A percentile compares a stretch with the other conserved stretches of the same genome.
Evolutionary conservation across 108 stramenopile genomes (phyloP).

Genomic region (Cyclotella cryptica): DNA sequence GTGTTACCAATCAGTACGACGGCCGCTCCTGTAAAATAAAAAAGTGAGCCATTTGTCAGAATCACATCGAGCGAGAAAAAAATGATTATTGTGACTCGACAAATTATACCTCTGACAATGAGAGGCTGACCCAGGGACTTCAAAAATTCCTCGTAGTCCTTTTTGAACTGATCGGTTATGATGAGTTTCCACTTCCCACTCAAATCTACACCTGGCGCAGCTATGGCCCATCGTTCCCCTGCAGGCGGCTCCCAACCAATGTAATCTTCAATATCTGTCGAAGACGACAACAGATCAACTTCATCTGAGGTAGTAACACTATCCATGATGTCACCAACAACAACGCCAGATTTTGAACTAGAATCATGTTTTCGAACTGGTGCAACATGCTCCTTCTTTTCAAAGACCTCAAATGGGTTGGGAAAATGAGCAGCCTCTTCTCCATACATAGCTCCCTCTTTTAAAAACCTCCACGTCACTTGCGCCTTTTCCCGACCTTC

Average conservation of each 20-base stretch:
- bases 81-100: not conserved
- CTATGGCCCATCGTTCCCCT: slow-evolving; percentile 71
- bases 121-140: slow-evolving; percentile 71
- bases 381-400: slow-evolving; percentile 22
- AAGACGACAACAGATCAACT: slow-evolving; percentile 8
- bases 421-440: slow-evolving; percentile 44
- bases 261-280: slow-evolving; percentile 15
- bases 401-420: slow-evolving; percentile 47
- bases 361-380: not conserved
- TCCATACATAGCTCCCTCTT: slow-evolving; percentile 54
- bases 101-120: slow-evolving; percentile 53
- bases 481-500: slow-evolving; percentile 45
- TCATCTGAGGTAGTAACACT: slow-evolving; percentile 27
- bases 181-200: slow-evolving; percentile 80
- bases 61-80: not conserved
- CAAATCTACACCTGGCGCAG: slow-evolving; percentile 65
- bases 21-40: slow-evolving; percentile 56
- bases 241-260: slow-evolving; percentile 52
- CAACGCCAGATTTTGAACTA: slow-evolving; percentile 4
- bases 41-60: not conserved
- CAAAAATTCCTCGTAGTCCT: slow-evolving; percentile 78
- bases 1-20: slow-evolving; percentile 68
- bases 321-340: slow-evolving; percentile 30
- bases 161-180: slow-evolving; percentile 71
- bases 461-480: slow-evolving; percentile 52